A percentile compares a stretch with the other conserved stretches of the same genome.
phyloP scores from a whole-genome alignment of 176 grass and related monocot genomes.

The Melocanna baccifera region DNA sequence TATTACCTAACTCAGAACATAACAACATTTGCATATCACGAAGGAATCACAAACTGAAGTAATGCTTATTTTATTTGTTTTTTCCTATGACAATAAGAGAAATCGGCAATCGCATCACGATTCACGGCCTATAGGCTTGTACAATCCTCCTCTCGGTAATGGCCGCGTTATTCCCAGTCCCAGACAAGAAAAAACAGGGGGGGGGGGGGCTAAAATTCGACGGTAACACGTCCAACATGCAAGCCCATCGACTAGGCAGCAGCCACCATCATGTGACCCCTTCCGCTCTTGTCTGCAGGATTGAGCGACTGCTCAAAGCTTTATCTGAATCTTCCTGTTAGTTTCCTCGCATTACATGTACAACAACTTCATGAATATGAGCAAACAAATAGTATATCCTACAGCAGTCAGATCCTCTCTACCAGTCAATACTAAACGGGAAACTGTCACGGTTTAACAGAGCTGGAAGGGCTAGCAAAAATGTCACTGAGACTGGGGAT shows the following conservation, averaged over 20 bases:
- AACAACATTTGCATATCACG: too few species aligned
- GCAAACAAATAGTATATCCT: conserved; percentile 37
- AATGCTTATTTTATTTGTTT: neutral
- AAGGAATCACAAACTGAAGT: neutral
- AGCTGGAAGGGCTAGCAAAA: conserved; percentile 32
- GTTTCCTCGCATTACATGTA: conserved; percentile 54
- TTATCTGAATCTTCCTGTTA: conserved; percentile 23
- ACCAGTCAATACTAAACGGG: conserved; percentile 44
- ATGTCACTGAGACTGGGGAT: conserved; percentile 62
- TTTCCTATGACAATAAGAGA: neutral
- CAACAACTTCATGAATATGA: conserved; percentile 36
- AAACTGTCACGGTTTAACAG: conserved; percentile 38
- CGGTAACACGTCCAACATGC: neutral
- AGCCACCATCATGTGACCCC: neutral
- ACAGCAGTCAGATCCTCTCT: conserved; percentile 47
- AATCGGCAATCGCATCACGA: neutral
- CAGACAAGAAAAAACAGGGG: neutral
- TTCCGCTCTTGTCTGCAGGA: neutral
- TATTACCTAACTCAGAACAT: neutral
- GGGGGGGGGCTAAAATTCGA: neutral
- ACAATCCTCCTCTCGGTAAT: neutral
- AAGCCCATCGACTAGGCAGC: neutral
- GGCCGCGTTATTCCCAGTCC: neutral
- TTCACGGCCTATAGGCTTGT: neutral
- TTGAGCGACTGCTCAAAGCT: neutral